These are phyloP conservation scores for Martensiomyces pterosporus DNA, from an alignment of 192 early-diverging fungal species.

Conservation along the genomic window DNA sequence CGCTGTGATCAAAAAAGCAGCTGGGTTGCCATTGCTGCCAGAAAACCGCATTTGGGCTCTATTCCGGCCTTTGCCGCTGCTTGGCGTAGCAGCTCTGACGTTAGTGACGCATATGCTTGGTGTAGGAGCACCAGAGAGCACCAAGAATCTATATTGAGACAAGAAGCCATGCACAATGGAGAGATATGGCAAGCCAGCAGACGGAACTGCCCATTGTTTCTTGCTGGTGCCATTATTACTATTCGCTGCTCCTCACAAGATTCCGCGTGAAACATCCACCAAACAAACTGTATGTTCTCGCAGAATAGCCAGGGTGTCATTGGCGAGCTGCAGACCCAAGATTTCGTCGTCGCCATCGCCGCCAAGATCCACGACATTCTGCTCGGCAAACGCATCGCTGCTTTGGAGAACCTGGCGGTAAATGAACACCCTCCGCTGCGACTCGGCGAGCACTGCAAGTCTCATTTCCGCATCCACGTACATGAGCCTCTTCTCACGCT, in stretches of 20 bases:
- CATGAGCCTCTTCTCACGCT: slow-evolving; percentile 63
- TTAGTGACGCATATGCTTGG: not conserved
- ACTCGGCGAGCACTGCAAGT: slow-evolving; percentile 39
- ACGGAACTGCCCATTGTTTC: not conserved
- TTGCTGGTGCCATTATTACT: slow-evolving; percentile 3
- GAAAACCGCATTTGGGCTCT: too few relatives aligned
- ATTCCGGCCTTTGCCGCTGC: too few relatives aligned
- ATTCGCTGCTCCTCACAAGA: too few relatives aligned
- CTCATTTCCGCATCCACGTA: slow-evolving; percentile 52
- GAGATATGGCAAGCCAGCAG: too few relatives aligned
- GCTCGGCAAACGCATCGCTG: slow-evolving; percentile 13
- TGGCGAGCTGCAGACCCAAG: slow-evolving; percentile 29
- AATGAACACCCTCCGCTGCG: slow-evolving; percentile 39
- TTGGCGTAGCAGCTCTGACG: slow-evolving; percentile 8
- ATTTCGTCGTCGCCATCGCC: slow-evolving; percentile 12
- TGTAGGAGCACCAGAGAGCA: too few relatives aligned
- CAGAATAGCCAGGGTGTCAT: slow-evolving; percentile 19
- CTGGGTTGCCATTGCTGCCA: too few relatives aligned
- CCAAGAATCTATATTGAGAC: too few relatives aligned
- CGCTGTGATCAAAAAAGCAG: too few relatives aligned
- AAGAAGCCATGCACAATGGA: too few relatives aligned
- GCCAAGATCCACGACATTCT: slow-evolving; percentile 42
- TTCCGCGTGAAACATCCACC: slow-evolving; percentile 27
- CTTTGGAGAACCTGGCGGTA: slow-evolving; percentile 21
- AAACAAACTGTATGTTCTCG: slow-evolving; percentile 16